These are phyloP conservation scores for Fusarium nodosum DNA, from an alignment of 2,329 filamentous ascomycete genomes.

Conservation along the genomic window DNA sequence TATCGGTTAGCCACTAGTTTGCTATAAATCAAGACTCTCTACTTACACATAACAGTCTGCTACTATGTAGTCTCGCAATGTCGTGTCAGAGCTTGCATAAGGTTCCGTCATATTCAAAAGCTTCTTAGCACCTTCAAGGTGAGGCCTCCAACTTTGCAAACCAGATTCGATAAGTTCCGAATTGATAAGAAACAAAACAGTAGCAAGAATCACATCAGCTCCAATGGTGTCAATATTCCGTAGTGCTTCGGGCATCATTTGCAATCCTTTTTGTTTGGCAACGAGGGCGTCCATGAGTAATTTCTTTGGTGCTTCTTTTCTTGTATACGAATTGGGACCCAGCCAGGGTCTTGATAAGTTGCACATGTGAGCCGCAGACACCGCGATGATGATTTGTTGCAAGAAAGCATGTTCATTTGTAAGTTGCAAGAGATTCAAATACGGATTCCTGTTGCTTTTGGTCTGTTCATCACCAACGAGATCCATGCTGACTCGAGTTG, in stretches of 20 bases:
- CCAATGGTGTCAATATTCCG: constrained; percentile 54
- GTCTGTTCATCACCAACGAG: constrained; percentile 62
- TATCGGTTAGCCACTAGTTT: constrained; percentile 6
- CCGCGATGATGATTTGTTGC: constrained; percentile 62
- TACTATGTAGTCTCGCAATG: constrained; percentile 60
- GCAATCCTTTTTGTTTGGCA: constrained; percentile 60
- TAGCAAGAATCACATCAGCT: constrained; percentile 59
- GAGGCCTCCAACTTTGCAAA: constrained; percentile 61
- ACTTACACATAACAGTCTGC: constrained; percentile 62
- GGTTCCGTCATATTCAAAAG: constrained; percentile 59
- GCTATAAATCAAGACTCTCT: neutral
- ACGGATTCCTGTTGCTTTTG: constrained; percentile 59
- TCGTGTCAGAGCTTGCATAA: constrained; percentile 50
- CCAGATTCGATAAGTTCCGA: constrained; percentile 64
- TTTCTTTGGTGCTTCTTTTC: constrained; percentile 48
- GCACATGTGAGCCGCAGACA: constrained; percentile 62
- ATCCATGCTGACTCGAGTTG: constrained; percentile 64
- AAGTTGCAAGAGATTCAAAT: constrained; percentile 59
- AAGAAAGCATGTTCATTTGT: constrained; percentile 57
- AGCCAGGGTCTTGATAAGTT: constrained; percentile 49
- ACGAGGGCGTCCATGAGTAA: constrained; percentile 58
- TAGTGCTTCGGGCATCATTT: constrained; percentile 57
- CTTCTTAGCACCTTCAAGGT: constrained; percentile 60
- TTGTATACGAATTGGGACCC: constrained; percentile 49
- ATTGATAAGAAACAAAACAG: constrained; percentile 64